phyloP scores from a whole-genome alignment of 352 stramenopile species.

The Pythium aristosporum region DNA sequence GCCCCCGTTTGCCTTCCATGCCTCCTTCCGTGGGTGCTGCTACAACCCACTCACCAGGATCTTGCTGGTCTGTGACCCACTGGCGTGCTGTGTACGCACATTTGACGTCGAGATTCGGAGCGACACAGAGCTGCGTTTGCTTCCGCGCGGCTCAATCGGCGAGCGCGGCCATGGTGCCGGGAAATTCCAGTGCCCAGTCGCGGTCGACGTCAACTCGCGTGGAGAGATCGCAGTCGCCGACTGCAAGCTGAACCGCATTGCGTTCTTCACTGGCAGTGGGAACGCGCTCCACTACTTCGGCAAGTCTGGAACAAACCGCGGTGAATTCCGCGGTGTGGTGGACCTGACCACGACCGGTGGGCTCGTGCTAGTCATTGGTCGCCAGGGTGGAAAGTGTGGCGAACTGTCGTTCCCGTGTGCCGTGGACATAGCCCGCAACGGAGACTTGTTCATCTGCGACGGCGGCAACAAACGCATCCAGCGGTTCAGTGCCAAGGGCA shows the following conservation, averaged over 20 bases:
- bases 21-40: constrained; percentile 37
- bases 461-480: constrained; percentile 62
- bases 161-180: constrained; percentile 35
- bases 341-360: constrained; percentile 49
- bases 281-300: constrained; percentile 50
- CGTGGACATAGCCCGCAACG: constrained; percentile 38
- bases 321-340: constrained; percentile 49
- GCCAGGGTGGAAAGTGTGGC: constrained; percentile 29
- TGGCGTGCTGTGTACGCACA: constrained; percentile 35
- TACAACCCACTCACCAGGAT: constrained; percentile 53
- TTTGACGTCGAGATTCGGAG: constrained; percentile 29
- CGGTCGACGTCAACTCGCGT: constrained; percentile 48
- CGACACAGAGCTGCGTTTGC: constrained; percentile 20
- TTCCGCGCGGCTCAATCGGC: constrained; percentile 32
- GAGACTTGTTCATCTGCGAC: constrained; percentile 62
- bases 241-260: constrained; percentile 49
- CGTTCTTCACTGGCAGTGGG: constrained; percentile 55
- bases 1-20: constrained; percentile 12
- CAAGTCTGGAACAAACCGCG: constrained; percentile 33
- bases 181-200: constrained; percentile 50
- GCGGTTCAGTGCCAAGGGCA: constrained; percentile 43
- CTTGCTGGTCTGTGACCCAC: constrained; percentile 47
- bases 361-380: constrained; percentile 39
- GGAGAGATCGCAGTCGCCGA: constrained; percentile 62
- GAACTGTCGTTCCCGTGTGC: constrained; percentile 41